Base-by-base conservation (phyloP, 2,329 filamentous ascomycete species). In the Penicillium brevicompactum region DNA sequence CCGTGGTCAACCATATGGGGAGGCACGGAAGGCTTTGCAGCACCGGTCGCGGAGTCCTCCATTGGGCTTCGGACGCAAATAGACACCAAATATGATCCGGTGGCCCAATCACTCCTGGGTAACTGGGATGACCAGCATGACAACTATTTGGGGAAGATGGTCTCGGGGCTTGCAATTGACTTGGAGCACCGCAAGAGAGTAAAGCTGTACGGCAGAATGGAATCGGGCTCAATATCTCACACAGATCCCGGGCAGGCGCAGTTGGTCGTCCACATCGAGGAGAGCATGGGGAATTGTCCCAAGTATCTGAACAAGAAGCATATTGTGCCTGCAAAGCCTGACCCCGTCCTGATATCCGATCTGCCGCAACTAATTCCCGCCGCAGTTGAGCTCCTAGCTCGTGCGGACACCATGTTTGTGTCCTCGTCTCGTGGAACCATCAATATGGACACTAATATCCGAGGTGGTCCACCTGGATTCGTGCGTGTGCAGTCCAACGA, bases 361-460 rank as follows among this genome's bases (percentile, higher is more conserved):
- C 76, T 74, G 16, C 49, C 49, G 14, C 49, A 51, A n/a, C 21
- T 51, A 32, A 41, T 7, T 32, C 13, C 32, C 9, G 14, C 32
- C n/a, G 49, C 49, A 46, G 9, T 46, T 16, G 49, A 51, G 42
- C 42, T 51, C 8, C 42, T 51, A 16, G n/a, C 49, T 51, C 49
- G 32, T 13, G 49, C 49, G 10, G 49, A 51, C 40, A 51, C 43
- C 5, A 41, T 96, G 71, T 95, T 96, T 74, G 75, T 96, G 38
- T 87, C 89, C 16, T 89, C 85, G 18, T 83, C 82, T 1, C 80
- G 88, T 64, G 80, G 83, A 13, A 67, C 72, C 5, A 71, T 76
- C 13, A 85, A 85, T 51, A 95, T 95, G 91, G 91, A 95, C 70
- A 90, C 87, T 6, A 96, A 95, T 67, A 85, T 91, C 65, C 84